Evolutionary conservation across 331 rosid genomes (phyloP).

Genomic region (Quercus lobata): DNA sequence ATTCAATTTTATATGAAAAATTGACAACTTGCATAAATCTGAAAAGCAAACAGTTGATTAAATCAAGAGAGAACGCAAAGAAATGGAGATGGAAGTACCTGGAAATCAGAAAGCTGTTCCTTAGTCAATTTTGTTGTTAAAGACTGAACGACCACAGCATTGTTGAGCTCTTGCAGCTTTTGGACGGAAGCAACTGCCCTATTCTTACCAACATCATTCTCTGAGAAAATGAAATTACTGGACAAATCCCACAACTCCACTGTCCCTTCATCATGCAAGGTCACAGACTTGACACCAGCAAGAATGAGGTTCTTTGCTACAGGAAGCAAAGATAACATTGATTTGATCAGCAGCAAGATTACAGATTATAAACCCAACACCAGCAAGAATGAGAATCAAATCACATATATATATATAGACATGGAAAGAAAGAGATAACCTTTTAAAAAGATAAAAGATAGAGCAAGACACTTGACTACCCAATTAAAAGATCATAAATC

Average conservation of each 20-base stretch:
- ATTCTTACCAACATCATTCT: slow-evolving; percentile 80
- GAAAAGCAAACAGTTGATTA: not conserved
- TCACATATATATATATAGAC: not conserved
- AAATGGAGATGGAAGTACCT: slow-evolving; percentile 35
- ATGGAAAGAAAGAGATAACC: not conserved
- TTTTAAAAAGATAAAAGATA: not conserved
- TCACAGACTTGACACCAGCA: slow-evolving; percentile 84
- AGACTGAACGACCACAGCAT: slow-evolving; percentile 65
- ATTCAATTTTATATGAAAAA: not conserved
- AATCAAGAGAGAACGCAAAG: not conserved
- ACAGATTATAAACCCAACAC: not conserved
- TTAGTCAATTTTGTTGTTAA: slow-evolving; percentile 51
- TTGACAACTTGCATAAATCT: not conserved
- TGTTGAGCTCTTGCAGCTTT: slow-evolving; percentile 93
- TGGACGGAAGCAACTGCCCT: slow-evolving; percentile 81
- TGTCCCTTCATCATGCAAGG: slow-evolving; percentile 69
- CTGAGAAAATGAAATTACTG: slow-evolving; percentile 67
- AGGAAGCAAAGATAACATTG: slow-evolving; percentile 19
- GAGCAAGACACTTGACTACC: not conserved
- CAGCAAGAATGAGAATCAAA: not conserved
- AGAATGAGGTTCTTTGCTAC: slow-evolving; percentile 95
- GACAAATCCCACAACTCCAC: slow-evolving; percentile 89
- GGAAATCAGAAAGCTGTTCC: slow-evolving; percentile 74
- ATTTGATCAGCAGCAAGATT: not conserved
- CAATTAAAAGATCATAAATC: not conserved